phyloP scores from a whole-genome alignment of 208 protist species.

The Acanthamoeba sp. region DNA sequence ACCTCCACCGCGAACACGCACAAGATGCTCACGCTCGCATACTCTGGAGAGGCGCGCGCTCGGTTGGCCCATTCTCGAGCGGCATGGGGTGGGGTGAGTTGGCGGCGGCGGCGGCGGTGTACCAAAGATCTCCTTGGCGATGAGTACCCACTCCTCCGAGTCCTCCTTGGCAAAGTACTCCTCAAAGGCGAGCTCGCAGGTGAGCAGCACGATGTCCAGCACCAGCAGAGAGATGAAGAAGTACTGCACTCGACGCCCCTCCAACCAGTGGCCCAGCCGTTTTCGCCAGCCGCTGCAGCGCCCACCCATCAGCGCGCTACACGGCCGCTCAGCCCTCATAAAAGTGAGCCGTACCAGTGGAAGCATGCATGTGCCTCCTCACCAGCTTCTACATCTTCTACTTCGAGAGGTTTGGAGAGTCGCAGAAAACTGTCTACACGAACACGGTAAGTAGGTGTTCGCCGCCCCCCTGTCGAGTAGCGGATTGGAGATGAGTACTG shows the following conservation, averaged over 20 bases:
- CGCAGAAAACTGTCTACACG: too few species aligned
- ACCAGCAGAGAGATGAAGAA: constrained; percentile 21
- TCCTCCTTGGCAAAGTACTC: constrained; percentile 8
- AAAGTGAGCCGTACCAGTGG: too few species aligned
- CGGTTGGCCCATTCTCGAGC: background rate
- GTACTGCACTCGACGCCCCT: background rate
- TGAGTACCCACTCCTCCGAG: background rate
- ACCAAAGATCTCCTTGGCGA: constrained; percentile 9
- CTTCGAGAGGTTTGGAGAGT: too few species aligned
- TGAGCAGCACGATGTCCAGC: constrained; percentile 4
- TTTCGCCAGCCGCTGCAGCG: background rate
- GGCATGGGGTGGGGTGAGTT: background rate
- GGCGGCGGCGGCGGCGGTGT: too few species aligned
- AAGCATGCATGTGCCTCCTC: too few species aligned
- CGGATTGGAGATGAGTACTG: too few species aligned
- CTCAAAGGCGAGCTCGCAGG: constrained; percentile 27
- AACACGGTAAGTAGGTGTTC: too few species aligned
- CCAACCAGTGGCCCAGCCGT: background rate
- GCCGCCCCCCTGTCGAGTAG: too few species aligned
- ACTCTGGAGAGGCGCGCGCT: background rate
- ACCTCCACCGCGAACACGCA: background rate
- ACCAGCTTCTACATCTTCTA: too few species aligned
- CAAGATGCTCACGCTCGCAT: constrained; percentile 5
- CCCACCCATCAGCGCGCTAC: background rate
- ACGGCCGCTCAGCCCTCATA: too few species aligned